Evolutionary conservation across 495 filamentous ascomycete genomes (phyloP), one percentile per base, ranked within the genome.

Genomic region (Ascodesmis nigricans): DNA sequence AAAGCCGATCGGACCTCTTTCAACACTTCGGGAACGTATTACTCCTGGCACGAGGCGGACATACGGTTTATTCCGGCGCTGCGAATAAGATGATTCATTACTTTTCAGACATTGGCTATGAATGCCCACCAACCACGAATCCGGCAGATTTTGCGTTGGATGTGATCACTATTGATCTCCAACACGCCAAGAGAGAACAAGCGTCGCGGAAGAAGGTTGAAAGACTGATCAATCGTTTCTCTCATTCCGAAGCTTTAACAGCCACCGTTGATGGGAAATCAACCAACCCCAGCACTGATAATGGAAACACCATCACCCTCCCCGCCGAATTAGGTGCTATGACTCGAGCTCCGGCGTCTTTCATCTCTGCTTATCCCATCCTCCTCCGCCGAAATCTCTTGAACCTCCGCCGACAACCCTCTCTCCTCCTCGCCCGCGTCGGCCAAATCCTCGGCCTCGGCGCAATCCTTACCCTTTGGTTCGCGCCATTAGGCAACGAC

Each of bases 111-210:
- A 52, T 73, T 5, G 71, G 71, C 3, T 65, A 69, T 39, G 45
- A 64, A 7, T 79, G 75, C 47, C 70, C 73, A 3, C 55, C 55
- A 14, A 65, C 65, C 33, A 73, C 70, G 11, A 82, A 79, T 38
- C 74, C 75, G 2, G 73, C 76, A 2, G 76, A 80, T 46, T 78
- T 78, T 39, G 73, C 72, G 2, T 55, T 80, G 8, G 75, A 81
- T 49, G 57, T 78, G 4, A 75, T 81, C 33, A 77, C 75, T 0
- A 64, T 79, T 16, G 69, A 79, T 41, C 58, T 79, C 0, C 74
- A 76, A 44, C 63, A 68, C 29, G 63, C 58, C 29, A 49, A 57
- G 8, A 61, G 62, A 11, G 74, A 79, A 48, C 58, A 50, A 4
- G 53, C 62, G 8, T 75, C 63, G 22, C 58, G 71, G 17, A 53